phyloP scores from a whole-genome alignment of 768 basidiomycete genomes.

The Hydnomerulius pinastri region DNA sequence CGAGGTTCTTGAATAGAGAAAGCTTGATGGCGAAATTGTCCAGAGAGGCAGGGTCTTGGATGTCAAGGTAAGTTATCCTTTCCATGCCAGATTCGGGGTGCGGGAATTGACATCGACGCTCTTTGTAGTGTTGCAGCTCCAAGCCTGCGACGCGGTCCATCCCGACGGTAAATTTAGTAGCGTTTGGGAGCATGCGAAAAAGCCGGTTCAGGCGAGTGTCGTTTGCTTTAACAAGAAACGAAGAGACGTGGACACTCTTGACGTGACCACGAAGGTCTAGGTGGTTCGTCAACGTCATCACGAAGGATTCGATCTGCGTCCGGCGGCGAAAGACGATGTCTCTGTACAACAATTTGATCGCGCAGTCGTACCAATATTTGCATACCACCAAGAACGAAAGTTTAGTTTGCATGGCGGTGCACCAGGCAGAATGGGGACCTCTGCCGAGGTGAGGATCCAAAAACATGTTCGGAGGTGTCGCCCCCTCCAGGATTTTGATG shows the following conservation, averaged over 20 bases:
- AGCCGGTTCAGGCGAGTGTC: background rate
- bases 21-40: background rate
- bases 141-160: background rate
- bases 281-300: constrained; percentile 16
- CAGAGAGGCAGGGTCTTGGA: background rate
- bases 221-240: background rate
- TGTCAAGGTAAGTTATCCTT: background rate
- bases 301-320: constrained; percentile 23
- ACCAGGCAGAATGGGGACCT: constrained; percentile 25
- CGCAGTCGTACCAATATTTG: constrained; percentile 26
- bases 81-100: background rate
- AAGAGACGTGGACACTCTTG: constrained; percentile 11
- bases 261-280: constrained; percentile 9
- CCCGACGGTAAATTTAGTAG: background rate
- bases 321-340: constrained; percentile 24
- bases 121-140: background rate
- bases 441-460: constrained; percentile 15
- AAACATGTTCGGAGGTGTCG: constrained; percentile 25
- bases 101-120: background rate
- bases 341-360: constrained; percentile 27
- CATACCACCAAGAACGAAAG: constrained; percentile 24
- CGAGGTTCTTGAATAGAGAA: background rate
- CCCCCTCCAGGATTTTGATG: constrained; percentile 22
- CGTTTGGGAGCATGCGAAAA: background rate
- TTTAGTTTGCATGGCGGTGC: constrained; percentile 21